Conservation (phyloP, 1,284 basidiomycete species). For the Amylostereum chailletii region DNA sequence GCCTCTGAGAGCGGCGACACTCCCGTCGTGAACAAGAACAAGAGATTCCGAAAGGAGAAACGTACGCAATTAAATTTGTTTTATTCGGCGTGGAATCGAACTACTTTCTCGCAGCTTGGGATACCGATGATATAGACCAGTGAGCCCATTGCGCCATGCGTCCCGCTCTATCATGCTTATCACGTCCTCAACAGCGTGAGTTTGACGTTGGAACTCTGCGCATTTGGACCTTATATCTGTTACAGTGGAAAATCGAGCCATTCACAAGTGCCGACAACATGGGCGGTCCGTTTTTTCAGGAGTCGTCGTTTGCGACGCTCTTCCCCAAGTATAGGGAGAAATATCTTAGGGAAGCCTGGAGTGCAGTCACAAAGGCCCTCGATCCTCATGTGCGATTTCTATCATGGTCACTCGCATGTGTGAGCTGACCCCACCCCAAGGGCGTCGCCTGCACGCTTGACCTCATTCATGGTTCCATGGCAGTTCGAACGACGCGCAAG, state of each 20-base stretch:
- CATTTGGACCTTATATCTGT: conserved; percentile 4
- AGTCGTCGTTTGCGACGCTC: conserved; percentile 95
- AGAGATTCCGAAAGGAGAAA: conserved; percentile 85
- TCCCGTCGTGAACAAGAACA: conserved; percentile 68
- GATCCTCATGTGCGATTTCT: conserved; percentile 61
- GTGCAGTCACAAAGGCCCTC: conserved; percentile 81
- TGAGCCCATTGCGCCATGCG: conserved; percentile 34
- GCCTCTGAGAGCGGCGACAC: conserved; percentile 33
- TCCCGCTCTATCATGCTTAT: conserved; percentile 2
- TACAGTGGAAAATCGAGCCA: conserved; percentile 82
- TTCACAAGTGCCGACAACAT: conserved; percentile 76
- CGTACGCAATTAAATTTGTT: conserved; percentile 40
- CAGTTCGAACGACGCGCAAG: conserved; percentile 93
- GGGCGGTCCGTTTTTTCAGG: conserved; percentile 82
- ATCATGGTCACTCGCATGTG: neutral
- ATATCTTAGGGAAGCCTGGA: conserved; percentile 93
- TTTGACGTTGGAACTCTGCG: neutral
- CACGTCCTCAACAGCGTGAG: neutral
- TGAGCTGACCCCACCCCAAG: conserved; percentile 26
- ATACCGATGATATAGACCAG: conserved; percentile 98
- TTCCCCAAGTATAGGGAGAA: conserved; percentile 99
- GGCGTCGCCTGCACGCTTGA: conserved; percentile 90
- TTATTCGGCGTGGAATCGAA: neutral
- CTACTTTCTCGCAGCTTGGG: conserved; percentile 67
- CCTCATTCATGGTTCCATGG: conserved; percentile 95